Conservation (phyloP, 2,329 filamentous ascomycete genomes). For the Verticillium zaregamsianum region DNA sequence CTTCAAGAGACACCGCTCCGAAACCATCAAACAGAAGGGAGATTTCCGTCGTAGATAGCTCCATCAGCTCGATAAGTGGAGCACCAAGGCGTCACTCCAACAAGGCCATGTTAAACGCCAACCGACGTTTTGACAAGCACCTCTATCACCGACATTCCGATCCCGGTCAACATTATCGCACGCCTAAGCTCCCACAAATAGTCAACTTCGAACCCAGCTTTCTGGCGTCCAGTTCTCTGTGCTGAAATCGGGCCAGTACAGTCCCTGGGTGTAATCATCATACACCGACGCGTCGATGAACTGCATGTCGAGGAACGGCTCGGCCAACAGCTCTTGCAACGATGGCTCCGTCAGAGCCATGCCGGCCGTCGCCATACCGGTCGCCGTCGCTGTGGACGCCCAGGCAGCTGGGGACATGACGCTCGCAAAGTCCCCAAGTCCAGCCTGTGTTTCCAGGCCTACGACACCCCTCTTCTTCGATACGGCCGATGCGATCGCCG, state of each 20-base stretch:
- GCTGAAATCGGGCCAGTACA: conserved; percentile 14
- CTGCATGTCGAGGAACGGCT: conserved; percentile 26
- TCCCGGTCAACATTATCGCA: background rate
- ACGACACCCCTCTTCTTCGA: conserved; percentile 3
- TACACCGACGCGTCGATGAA: conserved; percentile 23
- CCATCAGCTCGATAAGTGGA: too few relatives aligned
- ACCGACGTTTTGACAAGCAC: too few relatives aligned
- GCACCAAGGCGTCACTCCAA: too few relatives aligned
- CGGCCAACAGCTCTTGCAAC: conserved; percentile 27
- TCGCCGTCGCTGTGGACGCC: background rate
- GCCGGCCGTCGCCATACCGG: conserved; percentile 21
- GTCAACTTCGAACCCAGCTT: conserved; percentile 2
- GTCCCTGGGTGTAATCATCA: conserved; percentile 11
- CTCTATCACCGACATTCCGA: background rate
- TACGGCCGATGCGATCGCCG: conserved; percentile 15
- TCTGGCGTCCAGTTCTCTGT: conserved; percentile 11
- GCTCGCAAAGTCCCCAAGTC: background rate
- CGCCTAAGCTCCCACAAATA: background rate
- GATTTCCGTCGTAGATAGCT: too few relatives aligned
- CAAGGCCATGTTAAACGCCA: too few relatives aligned
- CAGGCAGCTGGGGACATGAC: background rate
- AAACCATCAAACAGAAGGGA: too few relatives aligned
- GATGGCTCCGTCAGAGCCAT: conserved; percentile 31
- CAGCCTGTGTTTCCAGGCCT: background rate
- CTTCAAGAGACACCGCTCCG: too few relatives aligned